Conservation (phyloP, 192 early-diverging fungal genomes). For the Backusella mclennaniae region DNA sequence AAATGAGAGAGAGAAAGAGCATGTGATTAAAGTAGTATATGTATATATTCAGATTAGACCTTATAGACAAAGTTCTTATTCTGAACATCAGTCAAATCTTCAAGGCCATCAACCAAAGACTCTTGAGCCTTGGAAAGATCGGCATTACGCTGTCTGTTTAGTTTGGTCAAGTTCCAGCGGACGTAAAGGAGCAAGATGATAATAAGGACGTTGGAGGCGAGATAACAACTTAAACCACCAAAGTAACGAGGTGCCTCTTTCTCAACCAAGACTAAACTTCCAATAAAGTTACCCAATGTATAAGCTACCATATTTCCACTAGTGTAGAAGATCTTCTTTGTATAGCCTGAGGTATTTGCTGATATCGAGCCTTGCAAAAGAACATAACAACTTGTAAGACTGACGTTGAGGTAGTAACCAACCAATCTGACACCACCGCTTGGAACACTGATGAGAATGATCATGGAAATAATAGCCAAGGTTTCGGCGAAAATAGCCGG, state of each 20-base stretch:
- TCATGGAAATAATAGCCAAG: conserved; percentile 4
- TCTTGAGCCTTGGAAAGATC: neutral
- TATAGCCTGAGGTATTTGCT: conserved; percentile 10
- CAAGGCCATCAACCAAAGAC: neutral
- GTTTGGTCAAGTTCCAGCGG: neutral
- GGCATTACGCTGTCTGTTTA: neutral
- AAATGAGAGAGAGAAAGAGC: neutral
- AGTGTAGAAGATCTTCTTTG: conserved; percentile 14
- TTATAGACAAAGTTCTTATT: conserved; percentile 12
- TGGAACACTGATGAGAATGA: conserved; percentile 8
- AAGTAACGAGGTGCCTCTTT: conserved; percentile 19
- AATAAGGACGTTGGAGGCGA: neutral
- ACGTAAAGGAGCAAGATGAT: neutral
- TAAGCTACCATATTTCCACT: conserved; percentile 11
- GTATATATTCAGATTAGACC: neutral
- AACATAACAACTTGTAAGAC: neutral
- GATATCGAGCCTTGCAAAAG: neutral
- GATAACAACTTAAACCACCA: conserved; percentile 7
- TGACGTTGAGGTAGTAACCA: conserved; percentile 14
- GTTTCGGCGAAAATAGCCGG: neutral
- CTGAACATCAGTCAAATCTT: conserved; percentile 17
- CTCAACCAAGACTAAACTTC: conserved; percentile 6
- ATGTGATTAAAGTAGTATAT: neutral
- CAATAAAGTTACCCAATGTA: conserved; percentile 18
- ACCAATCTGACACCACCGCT: neutral